Evolutionary conservation across 371 early-diverging fungal genomes (phyloP).

Genomic region (Smittium culicis): DNA sequence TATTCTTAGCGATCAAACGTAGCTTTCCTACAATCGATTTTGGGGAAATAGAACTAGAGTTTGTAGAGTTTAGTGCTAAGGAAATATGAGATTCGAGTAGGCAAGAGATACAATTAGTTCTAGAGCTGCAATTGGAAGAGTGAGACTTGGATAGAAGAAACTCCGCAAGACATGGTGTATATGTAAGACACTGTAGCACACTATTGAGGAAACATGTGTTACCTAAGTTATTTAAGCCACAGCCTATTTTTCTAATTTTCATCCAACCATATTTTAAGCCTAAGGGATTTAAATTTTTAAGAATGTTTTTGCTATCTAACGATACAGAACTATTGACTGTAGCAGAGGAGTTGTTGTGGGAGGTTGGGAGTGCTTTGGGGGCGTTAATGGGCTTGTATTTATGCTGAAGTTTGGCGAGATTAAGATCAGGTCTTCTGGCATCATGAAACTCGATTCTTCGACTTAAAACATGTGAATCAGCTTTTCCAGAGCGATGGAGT

Average conservation of each 20-base stretch:
- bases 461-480: constrained; percentile 32
- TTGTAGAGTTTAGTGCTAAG: constrained; percentile 29
- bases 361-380: constrained; percentile 6
- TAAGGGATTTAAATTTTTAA: neutral
- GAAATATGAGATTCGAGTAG: constrained; percentile 32
- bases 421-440: constrained; percentile 38
- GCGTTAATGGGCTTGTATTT: constrained; percentile 45
- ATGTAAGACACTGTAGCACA: constrained; percentile 79
- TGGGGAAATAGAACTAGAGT: constrained; percentile 43
- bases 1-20: constrained; percentile 52
- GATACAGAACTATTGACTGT: constrained; percentile 40
- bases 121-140: constrained; percentile 25
- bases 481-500: constrained; percentile 33
- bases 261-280: constrained; percentile 39
- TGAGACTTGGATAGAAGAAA: constrained; percentile 48
- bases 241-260: constrained; percentile 43
- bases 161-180: constrained; percentile 70
- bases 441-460: constrained; percentile 43
- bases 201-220: constrained; percentile 96
- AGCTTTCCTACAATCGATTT: constrained; percentile 51
- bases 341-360: constrained; percentile 1
- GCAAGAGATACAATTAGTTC: constrained; percentile 34
- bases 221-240: constrained; percentile 74
- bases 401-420: constrained; percentile 39
- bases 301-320: constrained; percentile 19